Base-by-base conservation (phyloP, 2,329 filamentous ascomycete species). In the Cladorrhinum sp. region DNA sequence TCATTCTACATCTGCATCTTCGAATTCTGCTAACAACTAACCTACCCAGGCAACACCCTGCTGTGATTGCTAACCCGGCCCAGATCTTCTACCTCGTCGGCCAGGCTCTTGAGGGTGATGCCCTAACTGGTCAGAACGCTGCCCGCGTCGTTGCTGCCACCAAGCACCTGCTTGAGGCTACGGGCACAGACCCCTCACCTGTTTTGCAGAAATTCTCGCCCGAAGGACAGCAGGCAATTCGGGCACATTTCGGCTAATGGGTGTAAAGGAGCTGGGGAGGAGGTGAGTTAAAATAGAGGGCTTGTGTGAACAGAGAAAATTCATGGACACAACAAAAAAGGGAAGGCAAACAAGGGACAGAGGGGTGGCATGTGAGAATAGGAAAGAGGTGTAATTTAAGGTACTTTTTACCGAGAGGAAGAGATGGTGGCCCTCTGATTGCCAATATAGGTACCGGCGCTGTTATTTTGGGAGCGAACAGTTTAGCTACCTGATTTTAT, bases 21-120 rank as follows among this genome's bases (percentile, higher is more conserved):
- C 8, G 21, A 9, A 18, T 20, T 20, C 2, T 46, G 21, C 26
- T 30, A 54, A 30, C 62, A 67, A 49, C 26, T 66, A 50, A 12
- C 1, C 16, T 53, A 26, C 67, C 26, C 67, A 98, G 95, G 75
- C 90, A 90, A 86, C 91, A 97, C 71, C 90, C 91, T 0, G 87
- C 86, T 14, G 90, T 97, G 52, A 81, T 92, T 33, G 39, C n/a
- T 90, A 95, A 72, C 87, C 91, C 6, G 85, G 85, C 66, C n/a
- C 92, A 92, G 74, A 84, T 93, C 62, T 98, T 99, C 72, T 85
- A 89, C 24, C 89, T 86, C 70, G 90, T 98, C 59, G 91, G 88
- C 24, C 89, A 96, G 74, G 94, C 93, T 20, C 86, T 99, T 14
- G 94, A 97, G 72, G 89, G 91, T 5, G 92, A 96, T 72, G 94